Evolutionary conservation across 1,139 yeast species (phyloP).

Genomic region (Pichia sp.): DNA sequence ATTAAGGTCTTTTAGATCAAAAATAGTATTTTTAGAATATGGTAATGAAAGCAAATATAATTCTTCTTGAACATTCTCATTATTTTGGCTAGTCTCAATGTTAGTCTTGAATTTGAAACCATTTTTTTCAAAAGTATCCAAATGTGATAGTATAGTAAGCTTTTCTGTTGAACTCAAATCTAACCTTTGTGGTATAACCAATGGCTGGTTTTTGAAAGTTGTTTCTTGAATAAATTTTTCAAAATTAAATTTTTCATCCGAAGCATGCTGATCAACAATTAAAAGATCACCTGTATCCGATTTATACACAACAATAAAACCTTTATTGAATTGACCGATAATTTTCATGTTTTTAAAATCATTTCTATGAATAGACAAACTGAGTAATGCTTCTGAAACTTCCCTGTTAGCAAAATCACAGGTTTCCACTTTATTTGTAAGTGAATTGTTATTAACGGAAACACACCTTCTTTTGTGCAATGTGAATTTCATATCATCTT

Average conservation of each 20-base stretch:
- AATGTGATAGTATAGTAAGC: conserved; percentile 55
- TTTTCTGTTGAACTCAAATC: conserved; percentile 77
- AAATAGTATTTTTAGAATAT: conserved; percentile 59
- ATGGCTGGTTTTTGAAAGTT: conserved; percentile 57
- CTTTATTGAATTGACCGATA: conserved; percentile 89
- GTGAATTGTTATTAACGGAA: too few species aligned
- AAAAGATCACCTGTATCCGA: conserved; percentile 44
- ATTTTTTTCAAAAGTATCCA: conserved; percentile 53
- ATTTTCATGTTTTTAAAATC: conserved; percentile 69
- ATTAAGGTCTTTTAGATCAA: conserved; percentile 61
- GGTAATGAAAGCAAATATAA: conserved; percentile 55
- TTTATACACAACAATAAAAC: conserved; percentile 64
- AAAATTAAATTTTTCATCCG: conserved; percentile 90
- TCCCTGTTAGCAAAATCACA: conserved; percentile 34
- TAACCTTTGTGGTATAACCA: conserved; percentile 59
- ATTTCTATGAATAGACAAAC: conserved; percentile 50
- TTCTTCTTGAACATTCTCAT: conserved; percentile 53
- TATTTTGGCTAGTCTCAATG: conserved; percentile 35
- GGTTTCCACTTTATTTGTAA: conserved; percentile 6
- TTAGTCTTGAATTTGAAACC: conserved; percentile 61
- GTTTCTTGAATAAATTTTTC: conserved; percentile 58
- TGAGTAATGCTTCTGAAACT: conserved; percentile 48
- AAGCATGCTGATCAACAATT: conserved; percentile 94
- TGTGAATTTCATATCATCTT: background rate
- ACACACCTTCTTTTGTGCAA: background rate